Evolutionary conservation across 208 protist species (phyloP).

Genomic region (Wallacemonas sp.): DNA sequence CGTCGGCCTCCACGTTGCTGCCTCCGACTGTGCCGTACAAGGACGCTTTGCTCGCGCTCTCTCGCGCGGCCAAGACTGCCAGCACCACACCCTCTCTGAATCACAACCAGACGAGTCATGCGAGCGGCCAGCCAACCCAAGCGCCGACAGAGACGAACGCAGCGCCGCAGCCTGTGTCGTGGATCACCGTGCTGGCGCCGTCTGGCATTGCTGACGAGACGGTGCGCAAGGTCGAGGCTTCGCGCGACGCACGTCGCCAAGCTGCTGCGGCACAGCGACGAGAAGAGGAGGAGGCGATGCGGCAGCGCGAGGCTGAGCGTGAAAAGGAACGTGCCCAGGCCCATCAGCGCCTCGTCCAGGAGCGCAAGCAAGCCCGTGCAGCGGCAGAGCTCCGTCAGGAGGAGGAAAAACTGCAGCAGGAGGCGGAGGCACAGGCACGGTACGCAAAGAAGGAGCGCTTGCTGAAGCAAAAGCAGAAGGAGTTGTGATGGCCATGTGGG

Average conservation of each 20-base stretch:
- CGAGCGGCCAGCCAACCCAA: too few relatives aligned
- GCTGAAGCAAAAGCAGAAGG: slow-evolving; percentile 33
- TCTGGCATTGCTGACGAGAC: slow-evolving; percentile 40
- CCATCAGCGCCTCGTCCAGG: slow-evolving; percentile 46
- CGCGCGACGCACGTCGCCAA: slow-evolving; percentile 50
- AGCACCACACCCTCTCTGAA: too few relatives aligned
- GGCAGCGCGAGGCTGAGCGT: slow-evolving; percentile 42
- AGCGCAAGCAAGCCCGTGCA: slow-evolving; percentile 46
- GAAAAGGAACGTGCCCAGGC: slow-evolving; percentile 59
- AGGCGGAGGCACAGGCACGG: slow-evolving; percentile 26
- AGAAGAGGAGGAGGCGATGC: slow-evolving; percentile 54
- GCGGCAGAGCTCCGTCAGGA: slow-evolving; percentile 30
- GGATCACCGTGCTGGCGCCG: slow-evolving; percentile 30
- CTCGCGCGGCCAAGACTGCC: background rate
- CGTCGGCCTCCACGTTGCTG: background rate
- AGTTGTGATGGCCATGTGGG: background rate
- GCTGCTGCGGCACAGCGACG: slow-evolving; percentile 41
- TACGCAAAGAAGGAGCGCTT: slow-evolving; percentile 41
- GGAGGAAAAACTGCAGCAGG: slow-evolving; percentile 27
- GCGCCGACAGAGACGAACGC: background rate
- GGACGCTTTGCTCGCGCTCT: background rate
- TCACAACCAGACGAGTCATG: too few relatives aligned
- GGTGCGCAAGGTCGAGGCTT: slow-evolving; percentile 44
- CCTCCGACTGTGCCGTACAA: slow-evolving; percentile 1
- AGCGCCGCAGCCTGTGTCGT: slow-evolving; percentile 1